phyloP scores from a whole-genome alignment of 768 basidiomycete genomes.

The Leccinellum luteum region DNA sequence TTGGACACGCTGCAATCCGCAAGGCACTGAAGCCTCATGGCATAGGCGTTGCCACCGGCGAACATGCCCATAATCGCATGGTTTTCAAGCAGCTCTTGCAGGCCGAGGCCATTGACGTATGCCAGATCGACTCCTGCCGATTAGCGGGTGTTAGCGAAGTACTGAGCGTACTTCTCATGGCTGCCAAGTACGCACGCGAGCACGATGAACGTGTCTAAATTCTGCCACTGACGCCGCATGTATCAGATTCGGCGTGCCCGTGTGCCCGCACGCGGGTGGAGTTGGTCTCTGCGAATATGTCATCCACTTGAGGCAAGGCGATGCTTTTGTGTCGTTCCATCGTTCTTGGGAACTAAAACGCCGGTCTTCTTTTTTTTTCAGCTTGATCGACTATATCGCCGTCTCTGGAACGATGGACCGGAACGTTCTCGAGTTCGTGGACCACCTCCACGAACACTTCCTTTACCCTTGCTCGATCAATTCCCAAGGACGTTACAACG shows the following conservation, averaged over 20 bases:
- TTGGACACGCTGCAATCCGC: conserved; percentile 84
- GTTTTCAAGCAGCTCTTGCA: conserved; percentile 96
- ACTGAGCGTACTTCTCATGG: conserved; percentile 89
- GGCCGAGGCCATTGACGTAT: conserved; percentile 90
- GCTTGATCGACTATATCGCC: conserved; percentile 91
- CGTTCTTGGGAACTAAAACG: not conserved
- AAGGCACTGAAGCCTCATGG: conserved; percentile 78
- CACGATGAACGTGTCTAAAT: not conserved
- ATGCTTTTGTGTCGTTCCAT: not conserved
- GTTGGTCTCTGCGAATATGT: conserved; percentile 95
- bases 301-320: conserved; percentile 70
- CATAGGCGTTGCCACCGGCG: conserved; percentile 94
- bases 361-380: conserved; percentile 27
- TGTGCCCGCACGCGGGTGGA: conserved; percentile 95
- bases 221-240: conserved; percentile 3
- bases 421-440: conserved; percentile 88
- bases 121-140: conserved; percentile 93
- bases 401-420: conserved; percentile 91
- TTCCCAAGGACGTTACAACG: conserved; percentile 79
- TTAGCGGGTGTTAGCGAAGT: conserved; percentile 94
- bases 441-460: conserved; percentile 95
- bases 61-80: conserved; percentile 96
- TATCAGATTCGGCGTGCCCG: conserved; percentile 79
- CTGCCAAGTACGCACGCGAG: conserved; percentile 63
- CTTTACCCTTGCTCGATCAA: conserved; percentile 88